phyloP scores from a whole-genome alignment of 2,329 filamentous ascomycete genomes.

The Conoideocrella luteorostrata region DNA sequence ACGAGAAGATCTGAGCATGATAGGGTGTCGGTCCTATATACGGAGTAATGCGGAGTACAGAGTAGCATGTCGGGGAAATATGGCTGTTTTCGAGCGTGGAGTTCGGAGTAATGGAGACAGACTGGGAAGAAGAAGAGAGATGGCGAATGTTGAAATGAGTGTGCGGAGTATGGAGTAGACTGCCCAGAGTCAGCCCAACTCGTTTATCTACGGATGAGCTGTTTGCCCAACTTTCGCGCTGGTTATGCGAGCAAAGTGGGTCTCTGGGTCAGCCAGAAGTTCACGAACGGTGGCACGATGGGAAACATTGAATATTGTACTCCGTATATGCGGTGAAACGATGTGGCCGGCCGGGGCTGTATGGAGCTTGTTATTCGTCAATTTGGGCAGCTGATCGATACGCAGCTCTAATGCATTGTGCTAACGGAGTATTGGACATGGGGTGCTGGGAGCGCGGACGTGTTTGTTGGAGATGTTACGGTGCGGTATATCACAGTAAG shows the following conservation, averaged over 20 bases:
- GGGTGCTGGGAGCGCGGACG: no score
- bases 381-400: neutral
- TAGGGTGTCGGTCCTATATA: no score
- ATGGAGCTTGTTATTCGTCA: no score
- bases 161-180: neutral
- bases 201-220: neutral
- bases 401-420: no score
- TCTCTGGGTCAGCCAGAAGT: no score
- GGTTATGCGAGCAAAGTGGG: no score
- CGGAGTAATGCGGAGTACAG: no score
- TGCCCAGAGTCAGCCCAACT: neutral
- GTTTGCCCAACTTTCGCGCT: neutral
- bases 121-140: neutral
- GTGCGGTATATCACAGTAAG: no score
- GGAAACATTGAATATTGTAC: neutral
- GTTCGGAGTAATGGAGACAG: neutral
- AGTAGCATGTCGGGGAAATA: slow-evolving; percentile 14
- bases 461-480: no score
- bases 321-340: neutral
- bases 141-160: neutral
- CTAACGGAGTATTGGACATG: no score
- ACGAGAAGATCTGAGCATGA: slow-evolving; percentile 41
- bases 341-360: neutral
- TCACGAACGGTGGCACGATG: no score
- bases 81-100: neutral